These are phyloP conservation scores for Amaranthus palmeri DNA, from an alignment of 148 eudicot species.

Conservation along the genomic window DNA sequence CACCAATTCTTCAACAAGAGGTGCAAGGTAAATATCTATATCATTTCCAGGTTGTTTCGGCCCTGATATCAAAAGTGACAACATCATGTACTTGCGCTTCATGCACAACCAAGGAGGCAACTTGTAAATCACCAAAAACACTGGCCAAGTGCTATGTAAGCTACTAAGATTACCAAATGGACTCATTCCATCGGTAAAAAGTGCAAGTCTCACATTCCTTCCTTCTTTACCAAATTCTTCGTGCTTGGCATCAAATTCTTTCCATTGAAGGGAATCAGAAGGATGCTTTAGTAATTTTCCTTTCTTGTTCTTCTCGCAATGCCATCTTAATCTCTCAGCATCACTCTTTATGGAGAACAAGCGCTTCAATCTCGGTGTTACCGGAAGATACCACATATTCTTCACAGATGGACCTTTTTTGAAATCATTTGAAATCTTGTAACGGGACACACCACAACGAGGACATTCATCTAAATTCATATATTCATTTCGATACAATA, in stretches of 20 bases:
- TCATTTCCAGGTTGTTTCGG: too few relatives aligned
- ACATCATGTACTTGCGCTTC: too few relatives aligned
- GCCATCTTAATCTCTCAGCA: conserved; percentile 26
- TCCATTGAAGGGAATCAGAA: conserved; percentile 27
- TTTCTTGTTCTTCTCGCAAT: background rate
- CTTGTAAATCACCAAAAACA: too few relatives aligned
- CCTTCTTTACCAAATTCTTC: conserved; percentile 17
- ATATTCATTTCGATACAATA: conserved; percentile 3
- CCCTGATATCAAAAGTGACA: too few relatives aligned
- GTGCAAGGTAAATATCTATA: too few relatives aligned
- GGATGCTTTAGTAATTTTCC: conserved; percentile 18
- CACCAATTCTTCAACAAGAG: too few relatives aligned
- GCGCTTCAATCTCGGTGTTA: conserved; percentile 18
- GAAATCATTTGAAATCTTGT: background rate
- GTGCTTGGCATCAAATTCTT: conserved; percentile 1
- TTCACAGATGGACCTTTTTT: background rate
- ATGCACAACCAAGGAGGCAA: too few relatives aligned
- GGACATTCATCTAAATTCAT: background rate
- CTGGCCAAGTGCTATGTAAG: too few relatives aligned
- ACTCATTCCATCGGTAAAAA: background rate
- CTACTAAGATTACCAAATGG: background rate
- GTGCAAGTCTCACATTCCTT: conserved; percentile 23
- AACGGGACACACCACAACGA: background rate
- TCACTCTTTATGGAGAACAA: conserved; percentile 19
- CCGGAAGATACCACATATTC: conserved; percentile 7